Evolutionary conservation across 2,329 filamentous ascomycete genomes (phyloP).

Genomic region (Plenodomus tracheiphilus): DNA sequence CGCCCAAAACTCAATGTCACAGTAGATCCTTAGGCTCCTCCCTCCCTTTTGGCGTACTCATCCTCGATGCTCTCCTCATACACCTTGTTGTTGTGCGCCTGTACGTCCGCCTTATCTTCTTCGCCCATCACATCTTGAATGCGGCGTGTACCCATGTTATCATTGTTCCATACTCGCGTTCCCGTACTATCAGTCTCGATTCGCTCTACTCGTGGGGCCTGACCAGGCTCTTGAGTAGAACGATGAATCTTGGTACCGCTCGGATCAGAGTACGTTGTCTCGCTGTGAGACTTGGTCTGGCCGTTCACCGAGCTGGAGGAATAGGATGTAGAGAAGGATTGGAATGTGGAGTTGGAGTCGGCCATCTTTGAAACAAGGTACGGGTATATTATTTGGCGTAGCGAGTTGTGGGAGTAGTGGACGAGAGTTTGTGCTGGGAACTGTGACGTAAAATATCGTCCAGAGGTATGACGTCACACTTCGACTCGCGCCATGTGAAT

Average conservation of each 20-base stretch:
- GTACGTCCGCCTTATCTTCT: constrained; percentile 22
- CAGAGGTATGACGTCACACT: too few species aligned
- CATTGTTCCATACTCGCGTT: constrained; percentile 14
- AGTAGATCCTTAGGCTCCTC: constrained; percentile 46
- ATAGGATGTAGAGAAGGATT: constrained; percentile 31
- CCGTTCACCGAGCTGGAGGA: constrained; percentile 33
- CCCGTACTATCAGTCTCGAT: constrained; percentile 28
- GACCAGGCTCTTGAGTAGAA: constrained; percentile 30
- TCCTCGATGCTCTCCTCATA: constrained; percentile 50
- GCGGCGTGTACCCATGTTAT: constrained; percentile 9
- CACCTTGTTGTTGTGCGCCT: constrained; percentile 40
- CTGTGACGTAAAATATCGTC: too few species aligned
- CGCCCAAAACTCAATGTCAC: too few species aligned
- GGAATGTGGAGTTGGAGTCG: constrained; percentile 25
- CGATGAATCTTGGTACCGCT: constrained; percentile 32
- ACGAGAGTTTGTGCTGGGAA: not conserved
- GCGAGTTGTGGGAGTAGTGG: not conserved
- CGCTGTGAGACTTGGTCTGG: constrained; percentile 27
- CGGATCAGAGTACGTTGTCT: constrained; percentile 31
- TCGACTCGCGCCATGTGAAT: too few species aligned
- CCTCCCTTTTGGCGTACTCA: constrained; percentile 51
- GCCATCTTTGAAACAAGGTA: not conserved
- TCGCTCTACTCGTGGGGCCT: constrained; percentile 29
- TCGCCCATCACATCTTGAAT: constrained; percentile 41
- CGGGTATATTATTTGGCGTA: not conserved